Conservation (phyloP, 1,139 yeast genomes). For the Meyerozyma sp. region DNA sequence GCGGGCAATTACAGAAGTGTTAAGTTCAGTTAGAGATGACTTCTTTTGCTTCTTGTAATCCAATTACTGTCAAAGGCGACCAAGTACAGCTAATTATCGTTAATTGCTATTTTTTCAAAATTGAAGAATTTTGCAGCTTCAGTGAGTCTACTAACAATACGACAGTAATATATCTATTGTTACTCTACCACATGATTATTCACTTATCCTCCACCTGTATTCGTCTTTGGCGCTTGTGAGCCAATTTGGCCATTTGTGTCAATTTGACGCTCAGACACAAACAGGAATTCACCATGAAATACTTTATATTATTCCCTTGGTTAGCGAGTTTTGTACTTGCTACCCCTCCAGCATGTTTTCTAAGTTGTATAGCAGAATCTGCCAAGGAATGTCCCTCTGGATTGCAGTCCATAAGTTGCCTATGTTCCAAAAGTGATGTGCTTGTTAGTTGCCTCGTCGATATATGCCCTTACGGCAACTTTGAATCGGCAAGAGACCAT, state of each 20-base stretch:
- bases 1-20: too few relatives aligned
- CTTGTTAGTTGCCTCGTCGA: constrained; percentile 44
- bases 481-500: constrained; percentile 49
- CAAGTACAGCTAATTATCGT: too few relatives aligned
- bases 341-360: constrained; percentile 53
- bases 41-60: too few relatives aligned
- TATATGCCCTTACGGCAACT: constrained; percentile 44
- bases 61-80: too few relatives aligned
- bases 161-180: too few relatives aligned
- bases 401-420: constrained; percentile 33
- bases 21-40: too few relatives aligned
- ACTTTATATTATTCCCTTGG: constrained; percentile 2
- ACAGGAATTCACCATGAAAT: background rate
- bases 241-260: background rate
- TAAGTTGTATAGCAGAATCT: constrained; percentile 38
- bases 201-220: too few relatives aligned
- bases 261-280: background rate
- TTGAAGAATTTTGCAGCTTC: too few relatives aligned
- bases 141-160: too few relatives aligned
- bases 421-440: constrained; percentile 33
- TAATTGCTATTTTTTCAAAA: too few relatives aligned
- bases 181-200: too few relatives aligned
- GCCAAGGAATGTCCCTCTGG: constrained; percentile 26
- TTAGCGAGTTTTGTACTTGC: constrained; percentile 17
- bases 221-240: background rate